Base-by-base conservation (phyloP, 192 early-diverging fungal genomes). In the Haplosporangium gracile region DNA sequence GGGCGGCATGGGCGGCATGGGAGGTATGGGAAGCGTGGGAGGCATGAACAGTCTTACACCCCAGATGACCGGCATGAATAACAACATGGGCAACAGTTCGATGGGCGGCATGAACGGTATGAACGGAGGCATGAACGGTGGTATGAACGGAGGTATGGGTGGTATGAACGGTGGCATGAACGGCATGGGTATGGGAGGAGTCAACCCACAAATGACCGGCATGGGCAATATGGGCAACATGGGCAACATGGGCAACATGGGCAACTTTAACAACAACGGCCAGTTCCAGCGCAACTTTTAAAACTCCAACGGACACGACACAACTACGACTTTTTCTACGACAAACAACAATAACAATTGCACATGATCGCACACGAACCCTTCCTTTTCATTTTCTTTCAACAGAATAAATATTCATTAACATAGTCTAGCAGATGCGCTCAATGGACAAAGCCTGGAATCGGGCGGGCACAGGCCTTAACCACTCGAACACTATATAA, bases 261-360 rank as follows among this genome's bases (percentile, higher is more conserved):
- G 32, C 65, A 77, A 73, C 69, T 70, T 71, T 51, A 68, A 72
- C 69, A 79, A 86, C 72, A 86, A 86, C 42, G 84, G 84, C 55
- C 84, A 86, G 79, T 86, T 86, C 84, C 68, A 76, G n/a, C 39
- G 79, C 76, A 81, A 81, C 79, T 81, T 70, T 75, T 86, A 86
- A 86, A 32, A 51, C 4, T 2, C 20, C 29, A 65, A 65, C 60
- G 32, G 60, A 65, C 15, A 65, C 60, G 60, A 65, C 26, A 32
- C 26, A 65, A 32, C 60, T 32, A 65, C 60, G 26, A 65, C 60
- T 51, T 51, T 51, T 51, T 51, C n/a, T 26, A 57, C 55, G 22
- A 57, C 55, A 26, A 24, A 57, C 55, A 26, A 24, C 16, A 57
- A 57, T 24, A 26, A 57, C 55, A 26, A 57, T n/a, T 0, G 7